Evolutionary conservation across 768 basidiomycete species (phyloP).

Genomic region (Kwoniella newhampshirensis): DNA sequence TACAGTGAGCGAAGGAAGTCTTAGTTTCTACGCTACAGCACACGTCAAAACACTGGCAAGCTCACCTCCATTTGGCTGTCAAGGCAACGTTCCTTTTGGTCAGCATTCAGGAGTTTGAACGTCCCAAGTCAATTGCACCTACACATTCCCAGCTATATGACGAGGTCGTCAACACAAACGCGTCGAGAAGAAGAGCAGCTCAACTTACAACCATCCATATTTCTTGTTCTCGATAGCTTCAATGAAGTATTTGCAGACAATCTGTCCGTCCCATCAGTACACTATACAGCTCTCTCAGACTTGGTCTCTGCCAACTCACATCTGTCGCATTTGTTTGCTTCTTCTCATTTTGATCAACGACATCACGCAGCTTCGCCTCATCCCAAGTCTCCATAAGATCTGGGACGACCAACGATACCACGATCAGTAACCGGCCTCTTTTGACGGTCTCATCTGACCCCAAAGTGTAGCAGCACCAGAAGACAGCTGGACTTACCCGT

Average conservation of each 20-base stretch:
- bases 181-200: not conserved
- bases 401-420: conserved; percentile 48
- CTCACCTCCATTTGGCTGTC: conserved; percentile 35
- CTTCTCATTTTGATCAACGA: conserved; percentile 70
- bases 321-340: conserved; percentile 91
- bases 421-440: no score
- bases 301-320: conserved; percentile 58
- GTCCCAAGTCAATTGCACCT: conserved; percentile 27
- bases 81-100: not conserved
- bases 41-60: not conserved
- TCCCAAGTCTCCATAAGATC: conserved; percentile 99
- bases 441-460: no score
- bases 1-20: conserved; percentile 1
- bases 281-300: no score
- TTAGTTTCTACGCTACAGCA: not conserved
- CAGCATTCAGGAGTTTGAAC: not conserved
- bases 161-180: not conserved
- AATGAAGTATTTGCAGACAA: conserved; percentile 97
- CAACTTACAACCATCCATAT: conserved; percentile 58
- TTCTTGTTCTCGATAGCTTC: conserved; percentile 91
- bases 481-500: conserved; percentile 58
- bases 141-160: conserved; percentile 54
- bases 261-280: conserved; percentile 57
- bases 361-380: conserved; percentile 84
- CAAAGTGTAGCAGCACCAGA: not conserved